Base-by-base conservation (phyloP, 2,329 filamentous ascomycete species). In the Talaromyces sp. region DNA sequence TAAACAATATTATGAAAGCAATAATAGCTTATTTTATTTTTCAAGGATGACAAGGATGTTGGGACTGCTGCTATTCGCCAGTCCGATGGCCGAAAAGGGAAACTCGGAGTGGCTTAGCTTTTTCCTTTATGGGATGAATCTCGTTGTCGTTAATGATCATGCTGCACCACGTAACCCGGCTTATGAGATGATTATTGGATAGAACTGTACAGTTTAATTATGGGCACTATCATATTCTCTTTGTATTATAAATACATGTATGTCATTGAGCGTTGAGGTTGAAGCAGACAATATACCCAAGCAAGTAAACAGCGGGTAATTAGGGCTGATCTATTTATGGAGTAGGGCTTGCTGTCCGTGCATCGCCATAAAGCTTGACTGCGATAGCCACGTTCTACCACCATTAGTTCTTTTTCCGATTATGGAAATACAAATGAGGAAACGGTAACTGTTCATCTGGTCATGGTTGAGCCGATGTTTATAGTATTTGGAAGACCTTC, bases 241-340 rank as follows among this genome's bases (percentile, higher is more conserved):
- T 17, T 27, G 27, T 29, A 17, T 8, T 4, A 47, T 47, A 8
- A 17, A 51, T 29, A 13, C 11, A n/a, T n/a, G 5, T 15, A 7
- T 51, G 25, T 29, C 47, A 51, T 51, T 51, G 22, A 17, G 22
- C 13, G 25, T 27, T 7, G 47, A 17, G 13, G 47, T 13, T 51
- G 25, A 51, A 51, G 47, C 47, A 15, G 8, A 49, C 2, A 11
- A 19, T 49, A 47, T 43, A 19, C 43, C 43, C 36, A 40, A 47
- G 45, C 10, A 47, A 40, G 17, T n/a, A 40, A n/a, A 6, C 38
- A 40, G 17, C 11, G 11, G 45, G 27, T 54, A 53, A 10, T 54
- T 54, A 31, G 53, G 31, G 29, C 13, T 56, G 53, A 25, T 36
- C 29, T 56, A 56, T 56, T 56, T 38, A 36, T 56, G 53, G 53